Conservation (phyloP, 2,329 filamentous ascomycete species). For the Venturia oleaginea region DNA sequence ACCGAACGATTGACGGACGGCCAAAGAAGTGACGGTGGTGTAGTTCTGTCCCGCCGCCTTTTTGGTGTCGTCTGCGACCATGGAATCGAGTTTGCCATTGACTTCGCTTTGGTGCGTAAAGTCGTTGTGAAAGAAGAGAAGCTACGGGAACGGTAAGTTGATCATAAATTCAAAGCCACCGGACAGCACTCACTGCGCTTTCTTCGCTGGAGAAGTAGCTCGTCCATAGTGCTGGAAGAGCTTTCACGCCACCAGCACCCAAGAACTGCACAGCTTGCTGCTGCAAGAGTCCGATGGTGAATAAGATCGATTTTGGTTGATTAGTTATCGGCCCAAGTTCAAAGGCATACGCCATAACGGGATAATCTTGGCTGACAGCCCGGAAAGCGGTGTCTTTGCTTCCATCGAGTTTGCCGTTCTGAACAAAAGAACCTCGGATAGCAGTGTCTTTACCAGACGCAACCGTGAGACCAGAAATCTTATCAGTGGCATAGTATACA, state of each 20-base stretch:
- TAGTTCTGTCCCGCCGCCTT: constrained; percentile 40
- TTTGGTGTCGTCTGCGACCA: constrained; percentile 36
- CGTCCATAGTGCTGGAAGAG: constrained; percentile 41
- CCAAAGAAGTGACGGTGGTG: constrained; percentile 40
- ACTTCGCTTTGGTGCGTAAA: constrained; percentile 28
- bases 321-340: constrained; percentile 38
- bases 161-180: neutral
- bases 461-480: constrained; percentile 31
- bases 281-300: constrained; percentile 43
- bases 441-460: constrained; percentile 38
- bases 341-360: constrained; percentile 45
- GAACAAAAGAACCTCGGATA: constrained; percentile 39
- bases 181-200: constrained; percentile 30
- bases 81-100: constrained; percentile 32
- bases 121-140: constrained; percentile 43
- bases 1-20: constrained; percentile 44
- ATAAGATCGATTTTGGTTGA: constrained; percentile 32
- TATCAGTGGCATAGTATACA: constrained; percentile 45
- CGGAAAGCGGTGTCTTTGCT: constrained; percentile 42
- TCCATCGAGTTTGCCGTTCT: constrained; percentile 35
- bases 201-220: constrained; percentile 37
- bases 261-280: constrained; percentile 41
- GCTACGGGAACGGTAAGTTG: constrained; percentile 17
- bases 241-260: constrained; percentile 30
- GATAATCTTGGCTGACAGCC: constrained; percentile 40